Evolutionary conservation across 2,329 filamentous ascomycete species (phyloP), one percentile per base, ranked within the genome.

Genomic region (Fusarium tricinctum): DNA sequence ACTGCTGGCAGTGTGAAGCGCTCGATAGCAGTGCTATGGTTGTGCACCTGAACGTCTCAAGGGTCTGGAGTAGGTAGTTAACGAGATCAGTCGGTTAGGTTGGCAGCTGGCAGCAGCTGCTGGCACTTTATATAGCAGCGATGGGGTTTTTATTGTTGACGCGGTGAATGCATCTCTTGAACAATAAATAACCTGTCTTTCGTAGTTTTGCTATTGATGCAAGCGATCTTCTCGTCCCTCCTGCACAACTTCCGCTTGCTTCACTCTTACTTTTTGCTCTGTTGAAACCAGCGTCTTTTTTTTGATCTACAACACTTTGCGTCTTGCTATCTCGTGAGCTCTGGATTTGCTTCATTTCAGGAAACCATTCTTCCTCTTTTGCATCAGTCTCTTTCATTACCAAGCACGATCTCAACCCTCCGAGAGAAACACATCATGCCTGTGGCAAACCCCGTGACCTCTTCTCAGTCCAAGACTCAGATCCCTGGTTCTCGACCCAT

Each of bases 51-150:
- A 19, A 38, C 1, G n/a, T 19, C 35, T n/a, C 3, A n/a, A 38
- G 17, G 17, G 35, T n/a, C 17, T n/a, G 17, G 17, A 38, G 17
- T 19, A n/a, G n/a, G 17, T 19, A n/a, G n/a, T 38, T 38, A 5
- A 10, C 8, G 9, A n/a, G 35, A 38, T 33, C 30, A 33, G 14
- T 14, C 30, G 13, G 30, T 32, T 23, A 23, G 10, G 26, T 15
- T 33, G 30, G 30, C 35, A 65, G 47, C 45, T 68, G 64, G 5
- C 19, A 43, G 23, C 43, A 49, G 20, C 59, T 58, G 64, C n/a
- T 53, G 50, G 51, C 10, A 5, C 35, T 32, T 49, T 15, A 23
- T 20, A 30, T 30, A 30, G 19, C 15, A 30, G 26, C 35, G 43
- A 22, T 14, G 12, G 10, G n/a, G 33, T 42, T 3, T 28, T 33